Evolutionary conservation across 2,329 filamentous ascomycete species (phyloP).

Genomic region (Penicillium sp.): DNA sequence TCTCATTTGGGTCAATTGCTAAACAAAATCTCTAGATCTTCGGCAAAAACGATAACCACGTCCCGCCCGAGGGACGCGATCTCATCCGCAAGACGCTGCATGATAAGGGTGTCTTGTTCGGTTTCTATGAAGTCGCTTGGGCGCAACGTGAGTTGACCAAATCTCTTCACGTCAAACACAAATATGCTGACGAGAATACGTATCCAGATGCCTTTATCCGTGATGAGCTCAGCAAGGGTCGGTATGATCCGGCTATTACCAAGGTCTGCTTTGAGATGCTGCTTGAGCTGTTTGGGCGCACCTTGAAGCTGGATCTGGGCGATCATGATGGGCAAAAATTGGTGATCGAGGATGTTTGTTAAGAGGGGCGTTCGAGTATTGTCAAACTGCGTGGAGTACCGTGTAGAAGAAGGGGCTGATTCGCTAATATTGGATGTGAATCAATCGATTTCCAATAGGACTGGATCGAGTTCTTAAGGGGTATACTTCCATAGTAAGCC

Average conservation of each 20-base stretch:
- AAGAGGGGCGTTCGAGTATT: conserved; percentile 9
- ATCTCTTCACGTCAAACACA: neutral
- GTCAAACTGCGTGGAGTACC: neutral
- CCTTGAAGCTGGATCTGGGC: conserved; percentile 76
- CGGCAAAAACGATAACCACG: conserved; percentile 86
- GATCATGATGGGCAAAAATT: conserved; percentile 60
- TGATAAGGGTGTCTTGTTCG: conserved; percentile 70
- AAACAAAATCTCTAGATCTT: conserved; percentile 60
- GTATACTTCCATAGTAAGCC: neutral
- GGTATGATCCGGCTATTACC: conserved; percentile 83
- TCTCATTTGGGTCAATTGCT: neutral
- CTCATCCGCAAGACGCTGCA: conserved; percentile 79
- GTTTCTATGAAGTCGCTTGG: conserved; percentile 88
- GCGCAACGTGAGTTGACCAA: conserved; percentile 66
- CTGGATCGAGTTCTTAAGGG: neutral
- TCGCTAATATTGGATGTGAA: neutral
- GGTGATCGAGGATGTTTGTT: conserved; percentile 73
- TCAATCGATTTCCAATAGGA: neutral
- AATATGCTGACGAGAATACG: conserved; percentile 10
- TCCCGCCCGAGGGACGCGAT: conserved; percentile 78
- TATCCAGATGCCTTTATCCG: conserved; percentile 77
- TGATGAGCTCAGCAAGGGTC: conserved; percentile 88
- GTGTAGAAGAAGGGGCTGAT: neutral
- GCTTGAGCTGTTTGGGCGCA: conserved; percentile 77
- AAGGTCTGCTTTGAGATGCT: conserved; percentile 91